phyloP scores from a whole-genome alignment of 2,329 filamentous ascomycete genomes.

The Diplodia corticola region DNA sequence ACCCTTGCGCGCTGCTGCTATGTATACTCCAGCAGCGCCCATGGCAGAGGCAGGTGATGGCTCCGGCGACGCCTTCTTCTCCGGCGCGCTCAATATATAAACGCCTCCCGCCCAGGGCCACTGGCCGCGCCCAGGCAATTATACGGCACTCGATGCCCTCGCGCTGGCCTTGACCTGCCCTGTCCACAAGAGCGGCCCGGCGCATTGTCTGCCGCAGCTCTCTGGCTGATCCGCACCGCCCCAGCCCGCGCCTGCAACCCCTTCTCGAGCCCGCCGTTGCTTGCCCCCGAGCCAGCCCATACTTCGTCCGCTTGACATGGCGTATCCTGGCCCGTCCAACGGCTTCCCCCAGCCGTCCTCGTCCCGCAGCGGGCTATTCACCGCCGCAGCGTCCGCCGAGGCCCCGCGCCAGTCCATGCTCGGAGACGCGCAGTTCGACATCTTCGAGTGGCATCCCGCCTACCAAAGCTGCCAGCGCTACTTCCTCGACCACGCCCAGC shows the following conservation, averaged over 20 bases:
- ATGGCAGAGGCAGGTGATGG: slow-evolving; percentile 8
- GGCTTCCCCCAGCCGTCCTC: slow-evolving; percentile 21
- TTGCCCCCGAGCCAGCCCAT: neutral
- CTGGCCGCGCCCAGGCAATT: slow-evolving; percentile 15
- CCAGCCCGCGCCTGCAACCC: neutral
- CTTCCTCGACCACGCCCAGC: slow-evolving; percentile 89
- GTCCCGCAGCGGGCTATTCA: slow-evolving; percentile 21
- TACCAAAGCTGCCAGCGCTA: slow-evolving; percentile 88
- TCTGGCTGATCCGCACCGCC: neutral
- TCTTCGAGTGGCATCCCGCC: slow-evolving; percentile 89
- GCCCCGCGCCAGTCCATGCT: slow-evolving; percentile 29
- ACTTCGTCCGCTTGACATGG: slow-evolving; percentile 16
- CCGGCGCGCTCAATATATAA: slow-evolving; percentile 15
- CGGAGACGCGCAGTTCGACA: slow-evolving; percentile 62
- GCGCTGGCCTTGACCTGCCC: slow-evolving; percentile 9
- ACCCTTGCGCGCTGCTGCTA: slow-evolving; percentile 7
- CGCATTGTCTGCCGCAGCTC: neutral
- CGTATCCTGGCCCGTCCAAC: slow-evolving; percentile 21
- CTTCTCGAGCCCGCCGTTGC: neutral
- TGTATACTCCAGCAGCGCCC: slow-evolving; percentile 6
- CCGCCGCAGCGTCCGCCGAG: slow-evolving; percentile 19
- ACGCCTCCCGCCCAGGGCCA: slow-evolving; percentile 12
- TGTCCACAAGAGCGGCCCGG: slow-evolving; percentile 6
- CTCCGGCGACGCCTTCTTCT: neutral
- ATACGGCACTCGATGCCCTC: slow-evolving; percentile 3